Conservation (phyloP, 1,284 basidiomycete genomes). For the Sporisorium iseilematis-ciliati region DNA sequence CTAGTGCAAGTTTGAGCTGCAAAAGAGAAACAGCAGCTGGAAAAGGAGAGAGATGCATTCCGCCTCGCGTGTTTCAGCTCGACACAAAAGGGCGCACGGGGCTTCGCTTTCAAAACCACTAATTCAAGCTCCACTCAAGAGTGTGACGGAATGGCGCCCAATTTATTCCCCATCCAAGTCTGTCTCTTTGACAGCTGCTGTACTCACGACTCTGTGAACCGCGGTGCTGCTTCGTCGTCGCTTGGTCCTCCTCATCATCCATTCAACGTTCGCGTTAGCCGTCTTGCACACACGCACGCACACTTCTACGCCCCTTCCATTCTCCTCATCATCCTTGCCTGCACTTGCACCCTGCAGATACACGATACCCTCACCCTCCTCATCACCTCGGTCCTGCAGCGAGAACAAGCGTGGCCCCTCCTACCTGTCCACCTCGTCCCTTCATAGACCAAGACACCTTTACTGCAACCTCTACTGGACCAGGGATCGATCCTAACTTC, state of each 20-base stretch:
- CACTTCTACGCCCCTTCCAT: not conserved
- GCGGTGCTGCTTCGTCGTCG: too few species aligned
- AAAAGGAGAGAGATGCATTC: not conserved
- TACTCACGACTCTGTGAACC: too few species aligned
- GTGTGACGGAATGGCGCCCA: conserved; percentile 2
- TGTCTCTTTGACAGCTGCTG: conserved; percentile 2
- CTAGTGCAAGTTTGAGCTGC: too few species aligned
- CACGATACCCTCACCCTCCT: not conserved
- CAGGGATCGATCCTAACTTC: not conserved
- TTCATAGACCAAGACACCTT: not conserved
- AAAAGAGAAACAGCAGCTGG: not conserved
- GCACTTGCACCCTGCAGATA: conserved; percentile 4
- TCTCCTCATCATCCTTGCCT: not conserved
- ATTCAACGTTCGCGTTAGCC: not conserved
- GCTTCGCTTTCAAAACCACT: conserved; percentile 20
- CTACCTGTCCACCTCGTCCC: not conserved
- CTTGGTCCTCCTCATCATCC: not conserved
- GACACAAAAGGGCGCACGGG: conserved; percentile 8
- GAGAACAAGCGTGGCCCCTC: not conserved
- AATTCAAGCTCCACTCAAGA: not conserved
- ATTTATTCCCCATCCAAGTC: not conserved
- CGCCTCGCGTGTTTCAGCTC: not conserved
- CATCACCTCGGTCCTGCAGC: not conserved
- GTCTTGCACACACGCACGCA: not conserved
- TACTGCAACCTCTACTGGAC: not conserved